These are phyloP conservation scores for Santalum album DNA, from an alignment of 164 flowering plant species.

Conservation along the genomic window DNA sequence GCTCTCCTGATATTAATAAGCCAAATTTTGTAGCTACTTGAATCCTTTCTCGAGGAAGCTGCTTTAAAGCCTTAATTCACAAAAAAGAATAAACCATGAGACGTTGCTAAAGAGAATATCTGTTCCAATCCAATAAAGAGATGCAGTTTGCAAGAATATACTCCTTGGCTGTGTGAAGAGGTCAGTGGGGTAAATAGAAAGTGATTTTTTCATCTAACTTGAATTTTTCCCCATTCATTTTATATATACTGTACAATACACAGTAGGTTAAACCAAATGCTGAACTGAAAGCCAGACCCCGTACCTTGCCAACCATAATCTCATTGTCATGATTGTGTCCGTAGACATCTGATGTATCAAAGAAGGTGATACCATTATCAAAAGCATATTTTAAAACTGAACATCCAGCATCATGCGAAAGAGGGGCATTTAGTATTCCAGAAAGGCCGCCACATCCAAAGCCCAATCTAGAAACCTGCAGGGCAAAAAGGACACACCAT, in stretches of 20 bases:
- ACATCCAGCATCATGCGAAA: constrained; percentile 35
- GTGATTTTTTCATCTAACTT: too few relatives aligned
- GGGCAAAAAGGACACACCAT: not conserved
- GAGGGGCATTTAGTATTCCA: constrained; percentile 16
- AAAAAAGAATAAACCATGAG: too few relatives aligned
- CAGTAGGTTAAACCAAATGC: too few relatives aligned
- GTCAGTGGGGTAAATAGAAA: too few relatives aligned
- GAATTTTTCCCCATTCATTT: too few relatives aligned
- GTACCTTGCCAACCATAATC: constrained; percentile 38
- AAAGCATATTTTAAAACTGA: constrained; percentile 29
- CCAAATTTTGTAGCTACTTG: constrained; percentile 58
- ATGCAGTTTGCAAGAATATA: too few relatives aligned
- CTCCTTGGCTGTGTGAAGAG: too few relatives aligned
- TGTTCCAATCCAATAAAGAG: too few relatives aligned
- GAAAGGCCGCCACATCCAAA: constrained; percentile 31
- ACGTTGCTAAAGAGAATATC: too few relatives aligned
- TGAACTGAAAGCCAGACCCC: not conserved
- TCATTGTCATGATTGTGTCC: constrained; percentile 29
- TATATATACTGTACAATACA: too few relatives aligned
- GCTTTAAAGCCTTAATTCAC: constrained; percentile 39
- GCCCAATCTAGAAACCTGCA: constrained; percentile 35
- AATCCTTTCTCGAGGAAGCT: constrained; percentile 42
- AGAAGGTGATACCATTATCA: constrained; percentile 25
- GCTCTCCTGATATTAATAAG: not conserved
- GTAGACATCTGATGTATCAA: constrained; percentile 33